Evolutionary conservation across 179 eudicot species (phyloP).

Genomic region (Silene vulgaris): DNA sequence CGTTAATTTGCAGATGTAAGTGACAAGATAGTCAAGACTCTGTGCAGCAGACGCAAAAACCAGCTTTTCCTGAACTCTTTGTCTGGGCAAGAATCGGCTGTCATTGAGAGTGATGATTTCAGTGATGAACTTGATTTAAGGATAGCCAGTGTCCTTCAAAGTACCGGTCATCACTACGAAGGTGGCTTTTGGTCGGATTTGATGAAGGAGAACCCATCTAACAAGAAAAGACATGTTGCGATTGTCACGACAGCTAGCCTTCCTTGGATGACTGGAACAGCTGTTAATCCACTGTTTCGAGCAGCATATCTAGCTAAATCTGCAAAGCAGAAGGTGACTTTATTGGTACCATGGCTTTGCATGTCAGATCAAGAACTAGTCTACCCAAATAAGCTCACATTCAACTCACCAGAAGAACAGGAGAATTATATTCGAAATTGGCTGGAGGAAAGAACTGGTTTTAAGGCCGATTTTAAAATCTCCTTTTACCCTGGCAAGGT

Average conservation of each 20-base stretch:
- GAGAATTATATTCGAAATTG: slow-evolving; percentile 78
- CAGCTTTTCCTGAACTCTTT: slow-evolving; percentile 57
- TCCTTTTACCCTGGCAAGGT: slow-evolving; percentile 99
- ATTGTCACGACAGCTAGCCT: slow-evolving; percentile 98
- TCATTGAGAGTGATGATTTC: slow-evolving; percentile 52
- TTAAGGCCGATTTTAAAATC: slow-evolving; percentile 83
- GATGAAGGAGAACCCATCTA: slow-evolving; percentile 41
- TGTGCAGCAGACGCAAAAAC: slow-evolving; percentile 68
- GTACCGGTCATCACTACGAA: slow-evolving; percentile 88
- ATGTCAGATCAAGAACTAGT: slow-evolving; percentile 88
- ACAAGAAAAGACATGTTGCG: slow-evolving; percentile 80
- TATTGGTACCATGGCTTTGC: slow-evolving; percentile 96
- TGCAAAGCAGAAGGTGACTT: slow-evolving; percentile 80
- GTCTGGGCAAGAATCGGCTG: slow-evolving; percentile 58
- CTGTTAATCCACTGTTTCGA: slow-evolving; percentile 92
- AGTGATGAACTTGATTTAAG: slow-evolving; percentile 81
- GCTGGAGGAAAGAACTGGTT: slow-evolving; percentile 95
- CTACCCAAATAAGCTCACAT: slow-evolving; percentile 77
- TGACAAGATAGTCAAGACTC: slow-evolving; percentile 79
- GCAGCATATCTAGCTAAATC: slow-evolving; percentile 92
- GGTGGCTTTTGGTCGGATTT: slow-evolving; percentile 80
- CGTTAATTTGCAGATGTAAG: slow-evolving; percentile 55
- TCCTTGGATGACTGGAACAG: slow-evolving; percentile 99
- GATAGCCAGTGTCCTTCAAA: slow-evolving; percentile 87
- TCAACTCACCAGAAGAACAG: slow-evolving; percentile 85